Evolutionary conservation across 805 yeast genomes (phyloP), one percentile per base, ranked within the genome.

Genomic region (Phaffomyces thermotolerans): DNA sequence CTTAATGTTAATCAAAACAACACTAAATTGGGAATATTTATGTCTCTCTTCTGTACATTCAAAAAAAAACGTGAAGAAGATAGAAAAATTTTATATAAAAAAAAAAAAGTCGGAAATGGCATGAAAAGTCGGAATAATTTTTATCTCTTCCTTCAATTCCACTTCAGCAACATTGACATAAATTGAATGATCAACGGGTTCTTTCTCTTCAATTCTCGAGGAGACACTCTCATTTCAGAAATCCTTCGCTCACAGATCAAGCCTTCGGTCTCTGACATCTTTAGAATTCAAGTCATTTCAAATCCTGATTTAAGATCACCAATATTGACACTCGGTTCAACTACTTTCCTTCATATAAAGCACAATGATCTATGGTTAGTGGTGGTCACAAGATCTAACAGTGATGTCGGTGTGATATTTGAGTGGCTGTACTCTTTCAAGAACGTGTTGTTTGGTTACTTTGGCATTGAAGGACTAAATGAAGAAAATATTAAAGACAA

Each of bases 281-380:
- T 91, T 57, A 75, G 96, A n/a, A 81, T 89, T 43, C 96, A 91
- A 58, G 96, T 91, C 24, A 87, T 91, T 35, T 71, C 85, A 42
- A 75, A 81, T 44, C 69, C 75, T 4, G 80, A 75, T 20, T 66
- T 71, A n/a, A 66, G 80, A 49, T 75, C 87, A 0, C 91, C 93
- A 0, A 72, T 84, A 1, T 66, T 91, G 36, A 93, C 98, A 0
- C 65, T 93, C 36, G 98, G 98, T 1, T 86, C 95, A 0, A 93
- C 98, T 0, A 83, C 96, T 0, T 93, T 91, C 58, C 72, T 88
- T 42, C 90, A 88, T 57, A 80, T 86, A 39, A 77, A 76, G 50
- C 68, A 73, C 25, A 69, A 71, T 13, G 67, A 72, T 40, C 53
- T 91, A 14, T 93, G 95, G 84, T 54, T 88, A 8, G 95, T 90